Evolutionary conservation across 495 filamentous ascomycete genomes (phyloP).

Genomic region (Neurospora cerealis): DNA sequence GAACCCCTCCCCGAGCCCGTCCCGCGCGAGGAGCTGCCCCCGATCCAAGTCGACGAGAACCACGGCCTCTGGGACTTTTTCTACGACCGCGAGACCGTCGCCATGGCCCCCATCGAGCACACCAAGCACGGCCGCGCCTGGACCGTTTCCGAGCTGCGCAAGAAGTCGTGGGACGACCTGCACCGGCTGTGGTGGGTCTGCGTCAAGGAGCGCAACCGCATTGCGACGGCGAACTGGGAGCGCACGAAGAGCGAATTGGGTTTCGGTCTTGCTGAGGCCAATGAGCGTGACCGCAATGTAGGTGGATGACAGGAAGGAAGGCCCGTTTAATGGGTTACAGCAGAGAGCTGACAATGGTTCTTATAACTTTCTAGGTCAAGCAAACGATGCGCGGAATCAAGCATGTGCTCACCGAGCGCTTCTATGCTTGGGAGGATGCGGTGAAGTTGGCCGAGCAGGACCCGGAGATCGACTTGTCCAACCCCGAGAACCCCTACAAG

Average conservation of each 20-base stretch:
- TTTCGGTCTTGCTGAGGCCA: conserved; percentile 57
- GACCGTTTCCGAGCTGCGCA: conserved; percentile 77
- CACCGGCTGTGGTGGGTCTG: conserved; percentile 94
- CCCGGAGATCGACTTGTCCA: conserved; percentile 50
- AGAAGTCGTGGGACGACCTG: conserved; percentile 88
- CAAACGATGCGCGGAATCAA: conserved; percentile 70
- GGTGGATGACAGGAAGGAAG: conserved; percentile 16
- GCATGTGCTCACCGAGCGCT: conserved; percentile 76
- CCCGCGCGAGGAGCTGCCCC: conserved; percentile 48
- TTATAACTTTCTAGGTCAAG: conserved; percentile 42
- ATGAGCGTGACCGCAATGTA: conserved; percentile 51
- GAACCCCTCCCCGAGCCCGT: conserved; percentile 67
- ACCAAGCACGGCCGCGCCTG: conserved; percentile 66
- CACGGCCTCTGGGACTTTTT: conserved; percentile 98
- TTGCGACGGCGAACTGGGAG: conserved; percentile 67
- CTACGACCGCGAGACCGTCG: conserved; percentile 47
- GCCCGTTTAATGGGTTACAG: background rate
- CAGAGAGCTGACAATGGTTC: background rate
- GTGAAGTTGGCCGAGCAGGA: conserved; percentile 57
- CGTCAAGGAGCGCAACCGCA: conserved; percentile 80
- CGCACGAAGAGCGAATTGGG: conserved; percentile 50
- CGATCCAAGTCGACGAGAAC: conserved; percentile 49
- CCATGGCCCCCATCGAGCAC: conserved; percentile 60
- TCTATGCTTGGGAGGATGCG: conserved; percentile 85
- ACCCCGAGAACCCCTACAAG: conserved; percentile 36